Evolutionary conservation across 768 basidiomycete species (phyloP), one percentile per base, ranked within the genome.

Genomic region (Daedaleopsis sinensis): DNA sequence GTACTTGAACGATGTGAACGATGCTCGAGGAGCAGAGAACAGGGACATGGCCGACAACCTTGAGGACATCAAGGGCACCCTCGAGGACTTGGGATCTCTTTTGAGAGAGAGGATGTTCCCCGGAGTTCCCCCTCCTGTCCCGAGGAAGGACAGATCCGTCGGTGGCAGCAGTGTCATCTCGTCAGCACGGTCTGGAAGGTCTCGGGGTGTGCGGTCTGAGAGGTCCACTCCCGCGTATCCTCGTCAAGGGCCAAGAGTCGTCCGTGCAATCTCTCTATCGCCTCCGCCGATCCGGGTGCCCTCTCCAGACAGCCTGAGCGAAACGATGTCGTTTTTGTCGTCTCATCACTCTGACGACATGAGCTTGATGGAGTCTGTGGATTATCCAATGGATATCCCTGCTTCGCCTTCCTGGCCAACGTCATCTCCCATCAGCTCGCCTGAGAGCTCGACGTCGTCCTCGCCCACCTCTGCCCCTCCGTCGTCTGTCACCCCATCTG

Each of bases 291-390:
- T 64, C 13, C 72, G 78, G 16, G 72, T 78, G 13, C 71, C 76
- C 4, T 80, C 84, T 3, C 74, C 78, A 5, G 75, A 72, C 38
- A 58, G 59, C 18, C 51, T 71, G 44, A 69, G 61, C 16, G 77
- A 76, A 12, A 67, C 64, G 7, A 64, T 69, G 58, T 84, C 83
- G 0, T 85, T 79, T 68, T 65, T 85, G 52, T 82, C 82, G 4
- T 84, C 83, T 18, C 88, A 90, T 62, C 88, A 93, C 63, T 93
- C 92, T 0, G 91, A 94, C 57, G 91, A 91, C 64, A 75, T 78
- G 38, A 74, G 76, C 76, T 61, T 79, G 71, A 69, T 81, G 77
- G 78, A 70, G 60, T 67, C 68, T n/a, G 78, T 77, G 59, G 63
- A 72, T 11, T 73, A 73, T 18, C 70, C 70, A 7, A 63, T 51